Base-by-base conservation (phyloP, 2,329 filamentous ascomycete species). In the Nigrospora osmanthi region DNA sequence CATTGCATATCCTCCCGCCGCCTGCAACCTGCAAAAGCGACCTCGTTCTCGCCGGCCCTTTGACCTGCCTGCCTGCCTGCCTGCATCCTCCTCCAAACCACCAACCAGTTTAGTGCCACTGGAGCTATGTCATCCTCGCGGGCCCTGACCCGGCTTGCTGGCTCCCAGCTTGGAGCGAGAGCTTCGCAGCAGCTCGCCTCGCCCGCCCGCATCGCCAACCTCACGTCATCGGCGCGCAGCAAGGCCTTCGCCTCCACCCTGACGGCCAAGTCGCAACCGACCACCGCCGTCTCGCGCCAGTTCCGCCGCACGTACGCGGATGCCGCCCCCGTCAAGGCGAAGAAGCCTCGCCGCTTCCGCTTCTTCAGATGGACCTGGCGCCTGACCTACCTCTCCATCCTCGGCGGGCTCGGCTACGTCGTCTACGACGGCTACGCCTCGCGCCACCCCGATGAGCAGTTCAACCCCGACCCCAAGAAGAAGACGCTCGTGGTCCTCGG, bases 401-500 rank as follows among this genome's bases (percentile, higher is more conserved):
- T 93, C 50, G 86, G 76, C 51, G 75, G 83, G 47, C 61, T 86
- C 36, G 87, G 73, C 52, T 89, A 84, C 62, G 71, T 90, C 48
- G 79, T 77, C 56, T 96, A 93, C 66, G 79, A 80, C 61, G 85
- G 96, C 69, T 96, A 90, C 67, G 72, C 83, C 42, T 81, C 87
- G 63, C 83, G 88, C 58, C 79, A 95, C 66, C 91, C 91, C 11
- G 75, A 76, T 36, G 85, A 90, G 44, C 93, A 97, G 72, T 70
- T 77, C 48, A 73, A 80, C 51, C 82, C 87, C 15, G 89, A 96
- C 67, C 87, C 90, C 45, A 76, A 63, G 58, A 98, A 97, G 85
- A 98, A 98, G 80, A 98, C 90, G 11, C 76, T 98, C 46, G 93
- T 98, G 39, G 82, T 98, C 54, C 79, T 98, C 45, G 93, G 93